Evolutionary conservation across 768 basidiomycete genomes (phyloP), one percentile per base, ranked within the genome.

Genomic region (Tubosaeta sp.): DNA sequence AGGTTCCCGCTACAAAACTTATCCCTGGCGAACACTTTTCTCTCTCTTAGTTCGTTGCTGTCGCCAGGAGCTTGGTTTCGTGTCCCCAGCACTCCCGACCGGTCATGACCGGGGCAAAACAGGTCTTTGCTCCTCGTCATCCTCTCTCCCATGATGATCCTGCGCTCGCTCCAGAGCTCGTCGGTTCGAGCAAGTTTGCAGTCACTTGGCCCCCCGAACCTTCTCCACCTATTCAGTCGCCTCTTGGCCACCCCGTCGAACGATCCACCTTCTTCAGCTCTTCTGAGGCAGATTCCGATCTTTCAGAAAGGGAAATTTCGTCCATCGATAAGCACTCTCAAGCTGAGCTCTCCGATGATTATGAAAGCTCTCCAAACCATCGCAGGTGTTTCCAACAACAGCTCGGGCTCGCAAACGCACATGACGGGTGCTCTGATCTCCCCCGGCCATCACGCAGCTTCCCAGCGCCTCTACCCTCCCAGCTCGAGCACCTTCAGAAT

Each of bases 381-480:
- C 67, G 65, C 43, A 60, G 52, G 43, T 54, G 25, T 27, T 45
- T 54, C 9, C 68, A 61, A 35, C 68, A 70, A 46, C 67, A 65
- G 22, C 43, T 54, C 16, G 62, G 64, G 0, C 42, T 37, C 47
- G 14, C 52, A 17, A 55, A 37, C 56, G 50, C 52, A 49, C 57
- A 57, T 19, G 70, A 67, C 44, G 59, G 66, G 14, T 59, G 58
- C 42, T 51, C 69, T 38, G 57, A 66, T 51, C 57, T 69, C 12
- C 83, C 86, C 42, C 77, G 77, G n/a, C 80, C 91, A 52, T 82
- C 83, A 45, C 80, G 92, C 49, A 84, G 87, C 3, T 83, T 86
- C 59, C 90, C 91, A 16, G 81, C 85, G 72, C 92, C 92, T 17
- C 70, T 85, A n/a, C 82, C 89, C 12, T 80, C 83, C 13, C 87